Evolutionary conservation across 78 protist species (phyloP), one percentile per base, ranked within the genome.

Genomic region (Dictyostelium intermedium): DNA sequence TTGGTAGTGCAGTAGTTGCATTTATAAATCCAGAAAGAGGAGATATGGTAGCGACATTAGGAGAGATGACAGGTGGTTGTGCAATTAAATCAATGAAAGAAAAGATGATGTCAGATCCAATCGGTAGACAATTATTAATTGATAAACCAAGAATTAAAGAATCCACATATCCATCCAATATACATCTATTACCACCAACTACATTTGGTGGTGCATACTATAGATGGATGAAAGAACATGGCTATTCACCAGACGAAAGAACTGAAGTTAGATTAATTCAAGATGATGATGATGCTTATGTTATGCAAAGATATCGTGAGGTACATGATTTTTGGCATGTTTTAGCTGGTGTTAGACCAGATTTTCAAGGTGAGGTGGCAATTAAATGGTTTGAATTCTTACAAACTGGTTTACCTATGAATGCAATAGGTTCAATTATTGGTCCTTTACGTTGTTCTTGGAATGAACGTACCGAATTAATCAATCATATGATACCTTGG

Each of bases 291-390:
- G 95, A 96, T 10, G 97, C 98, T 1, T 97, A 97, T 73, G 97
- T 97, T 6, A 97, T 97, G 98, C 83, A 41, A 53, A 56, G 98
- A 4, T 97, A 97, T 63, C 37, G 98, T 6, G 97, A 97, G 16
- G 89, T 82, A 18, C 98, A 97, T 61, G 98, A 97, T 83, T 53
- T 97, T 35, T 96, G 95, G 95, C 98, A 97, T 78, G 97, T 96
- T 13, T 37, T 97, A n/a, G 74, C 82, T 5, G 97, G 84, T 23
- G 56, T 95, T 70, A 82, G 72, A 18, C 77, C 97, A 2, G 56
- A 34, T 10, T 93, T 93, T 18, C 83, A 70, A n/a, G 97, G 97
- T 39, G 97, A 96, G 34, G 37, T 96, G 3, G 97, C 96, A 3
- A 60, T 96, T 11, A 96, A 96, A 41, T 96, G 97, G 97, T 43